Evolutionary conservation across 139 green algal species (phyloP).

Genomic region (Chlamydomonas sp.): DNA sequence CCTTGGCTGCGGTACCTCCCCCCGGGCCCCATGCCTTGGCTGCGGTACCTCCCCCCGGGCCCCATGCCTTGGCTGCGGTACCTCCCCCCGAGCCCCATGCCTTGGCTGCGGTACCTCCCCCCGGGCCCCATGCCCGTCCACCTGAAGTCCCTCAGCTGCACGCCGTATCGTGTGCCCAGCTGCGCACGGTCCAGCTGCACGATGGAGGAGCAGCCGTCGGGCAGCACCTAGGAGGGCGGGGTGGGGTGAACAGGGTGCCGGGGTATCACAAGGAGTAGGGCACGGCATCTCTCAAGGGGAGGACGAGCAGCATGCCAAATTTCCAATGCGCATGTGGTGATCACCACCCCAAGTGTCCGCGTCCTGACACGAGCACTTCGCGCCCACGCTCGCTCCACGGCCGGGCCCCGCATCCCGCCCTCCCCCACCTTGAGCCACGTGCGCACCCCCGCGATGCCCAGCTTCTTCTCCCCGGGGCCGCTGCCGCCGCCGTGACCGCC

Average conservation of each 20-base stretch:
- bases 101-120: too few species aligned
- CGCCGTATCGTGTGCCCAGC: conserved; percentile 23
- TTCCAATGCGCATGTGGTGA: too few species aligned
- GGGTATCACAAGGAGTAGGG: not conserved
- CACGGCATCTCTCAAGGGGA: not conserved
- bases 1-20: too few species aligned
- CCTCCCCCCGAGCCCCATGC: too few species aligned
- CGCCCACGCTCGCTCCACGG: not conserved
- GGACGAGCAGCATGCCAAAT: not conserved
- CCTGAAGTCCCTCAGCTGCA: conserved; percentile 39
- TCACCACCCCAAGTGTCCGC: too few species aligned
- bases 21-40: too few species aligned
- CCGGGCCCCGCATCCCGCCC: not conserved
- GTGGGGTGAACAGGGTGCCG: not conserved
- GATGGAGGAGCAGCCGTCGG: not conserved
- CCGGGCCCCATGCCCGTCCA: not conserved
- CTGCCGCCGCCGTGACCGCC: not conserved
- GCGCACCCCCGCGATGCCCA: conserved; percentile 31
- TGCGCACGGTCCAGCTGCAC: conserved; percentile 34
- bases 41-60: too few species aligned
- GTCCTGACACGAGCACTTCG: too few species aligned
- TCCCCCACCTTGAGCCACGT: conserved; percentile 31
- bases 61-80: too few species aligned
- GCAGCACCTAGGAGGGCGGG: not conserved
- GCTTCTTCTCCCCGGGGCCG: not conserved